Base-by-base conservation (phyloP, 331 rosid genomes). In the Dryas integrifolia region DNA sequence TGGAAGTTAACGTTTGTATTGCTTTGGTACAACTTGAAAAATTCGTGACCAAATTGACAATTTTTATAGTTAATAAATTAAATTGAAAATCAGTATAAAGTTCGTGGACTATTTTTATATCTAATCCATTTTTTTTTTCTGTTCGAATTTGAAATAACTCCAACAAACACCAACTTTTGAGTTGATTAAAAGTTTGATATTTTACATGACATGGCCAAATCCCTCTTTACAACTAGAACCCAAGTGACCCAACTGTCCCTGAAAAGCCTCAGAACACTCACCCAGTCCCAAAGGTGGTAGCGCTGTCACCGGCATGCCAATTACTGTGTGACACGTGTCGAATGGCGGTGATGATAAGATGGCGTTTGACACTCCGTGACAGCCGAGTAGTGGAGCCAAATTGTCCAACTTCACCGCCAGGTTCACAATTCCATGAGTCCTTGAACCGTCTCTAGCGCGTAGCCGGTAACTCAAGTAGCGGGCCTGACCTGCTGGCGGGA, bases 381-480 rank as follows among this genome's bases (percentile, higher is more conserved):
- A 46, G 64, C 15, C 64, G 41, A 30, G 35, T 30, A 69, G 76
- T 3, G 72, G 59, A 40, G 18, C 60, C 6, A 59, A 16, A 80
- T 79, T 78, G 14, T 82, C 76, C 16, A 76, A 45, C 41, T 72
- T 82, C 30, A 88, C 21, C 2, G 89, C 64, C 6, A 88, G 84
- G 78, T 86, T 86, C 50, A 88, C 65, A 70, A 82, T 74, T 39
- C 80, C 74, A 0, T 60, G 60, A 48, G 76, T 58, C 58, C 77
- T 81, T 9, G 84, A 78, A 62, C 94, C 89, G 82, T 84, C 91
- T 69, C 66, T 74, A 3, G 76, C 84, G 76, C 91, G 79, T 26
- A 88, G 70, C 67, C 94, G 87, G 84, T 86, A 86, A 74, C 89
- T 88, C 73, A 88, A 58, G 81, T 66, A 40, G n/a, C 83, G 78